Evolutionary conservation across 805 yeast species (phyloP), one percentile per base, ranked within the genome.

Genomic region (Yamadazyma paraphyllophila): DNA sequence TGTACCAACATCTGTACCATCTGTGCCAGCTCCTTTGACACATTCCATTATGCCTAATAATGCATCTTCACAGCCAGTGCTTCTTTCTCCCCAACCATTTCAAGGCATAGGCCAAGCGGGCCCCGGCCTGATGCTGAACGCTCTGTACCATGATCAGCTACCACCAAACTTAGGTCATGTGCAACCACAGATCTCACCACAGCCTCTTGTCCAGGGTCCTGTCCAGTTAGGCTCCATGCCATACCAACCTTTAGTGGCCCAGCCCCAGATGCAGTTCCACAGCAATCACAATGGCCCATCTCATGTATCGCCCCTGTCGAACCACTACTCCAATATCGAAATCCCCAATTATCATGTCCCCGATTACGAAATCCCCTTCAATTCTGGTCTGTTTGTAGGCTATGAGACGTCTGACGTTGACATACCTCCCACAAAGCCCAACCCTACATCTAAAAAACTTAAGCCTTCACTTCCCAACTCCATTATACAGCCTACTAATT

Each of bases 391-490:
- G 33, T 48, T 48, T 40, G 42, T 44, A 7, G 47, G 39, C 16
- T 46, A 45, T 29, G 52, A 46, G 39, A 46, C 20, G 2, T 15
- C 27, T 11, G 17, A 24, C 16, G 10, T 25, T 12, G 31, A 27
- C 16, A 16, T n/a, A 13, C 17, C 40, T 13, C 7, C 14, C 5
- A 27, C 26, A 17, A 32, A 30, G 7, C 14, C 26, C 15, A 32
- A 30, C 7, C 14, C 9, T 12, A 9, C 35, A 27, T 3, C 31
- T 10, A 43, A 43, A 25, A 36, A 25, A 16, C 14, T 25, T 8
- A 44, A 44, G 26, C 14, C 43, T 10, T 54, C 59, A 5, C 56
- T 65, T 15, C 61, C 62, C 2, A 58, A 62, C 43, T 63, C 64
- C 1, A 43, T 48, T 2, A 33, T 43, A 10, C 34, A 35, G 7